Evolutionary conservation across 352 stramenopile genomes (phyloP), one percentile per base, ranked within the genome.

Genomic region (Globisporangium cylindrosporum): DNA sequence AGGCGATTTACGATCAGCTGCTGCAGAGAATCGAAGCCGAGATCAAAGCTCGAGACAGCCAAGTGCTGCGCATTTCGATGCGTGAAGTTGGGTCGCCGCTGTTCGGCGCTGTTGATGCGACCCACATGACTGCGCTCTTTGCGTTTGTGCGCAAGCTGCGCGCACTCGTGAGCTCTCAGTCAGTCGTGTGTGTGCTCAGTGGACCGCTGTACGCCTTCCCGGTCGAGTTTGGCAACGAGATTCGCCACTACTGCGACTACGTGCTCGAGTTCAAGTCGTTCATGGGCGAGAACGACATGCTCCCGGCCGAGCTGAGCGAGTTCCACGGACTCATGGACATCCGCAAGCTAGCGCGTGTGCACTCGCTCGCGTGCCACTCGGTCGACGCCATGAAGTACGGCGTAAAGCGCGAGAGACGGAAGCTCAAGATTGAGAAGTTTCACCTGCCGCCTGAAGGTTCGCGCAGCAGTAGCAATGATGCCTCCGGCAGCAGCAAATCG

Each of bases 341-440:
- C 64, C 72, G 73, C n/a, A 84, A 84, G 62, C 73, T 93, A 32
- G 78, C 85, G 55, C 78, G 79, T 25, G 60, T 89, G 32, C 80
- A 93, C 53, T 66, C 85, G 6, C 68, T 93, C 1, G 79, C 85
- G 25, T 78, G 74, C 27, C 76, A 91, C 66, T 75, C 81, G 12
- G 64, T 82, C 1, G 82, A 88, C 53, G 79, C 84, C 36, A 74
- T 74, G 46, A 86, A 86, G 34, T 86, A 83, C 32, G 85, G 82
- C 14, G 59, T 93, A 59, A 89, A 89, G 66, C 81, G 85, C 41
- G 82, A 89, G 41, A 79, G 75, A 4, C 82, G 85, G 24, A 91
- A 91, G 69, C 72, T 91, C n/a, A 86, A 85, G 61, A 79, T 93
- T 58, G 85, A 93, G n/a, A 88, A 89, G 61, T 86, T 93, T 54